These are phyloP conservation scores for Pseudovirgaria hyperparasitica DNA, from an alignment of 2,329 filamentous ascomycete species.

Conservation along the genomic window DNA sequence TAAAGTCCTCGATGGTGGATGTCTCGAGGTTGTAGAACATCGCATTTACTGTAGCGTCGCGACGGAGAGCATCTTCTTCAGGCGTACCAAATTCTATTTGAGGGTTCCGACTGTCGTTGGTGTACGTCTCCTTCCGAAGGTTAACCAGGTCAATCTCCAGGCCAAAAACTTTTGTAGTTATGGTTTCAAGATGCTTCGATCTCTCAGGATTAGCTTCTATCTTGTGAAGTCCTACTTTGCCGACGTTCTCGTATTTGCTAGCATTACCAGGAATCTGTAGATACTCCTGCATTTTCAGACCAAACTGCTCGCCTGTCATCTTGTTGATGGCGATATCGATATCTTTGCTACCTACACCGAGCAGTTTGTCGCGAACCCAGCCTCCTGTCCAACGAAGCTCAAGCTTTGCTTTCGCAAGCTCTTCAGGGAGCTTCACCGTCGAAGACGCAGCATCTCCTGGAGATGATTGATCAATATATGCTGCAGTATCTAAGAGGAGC, in stretches of 20 bases:
- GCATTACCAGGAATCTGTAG: constrained; percentile 48
- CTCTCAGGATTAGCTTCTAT: constrained; percentile 90
- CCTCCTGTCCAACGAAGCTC: constrained; percentile 70
- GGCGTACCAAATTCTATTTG: constrained; percentile 89
- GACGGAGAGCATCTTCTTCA: constrained; percentile 74
- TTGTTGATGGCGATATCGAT: constrained; percentile 78
- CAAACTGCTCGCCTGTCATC: constrained; percentile 72
- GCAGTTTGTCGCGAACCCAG: constrained; percentile 77
- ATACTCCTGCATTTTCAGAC: constrained; percentile 54
- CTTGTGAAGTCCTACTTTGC: constrained; percentile 59
- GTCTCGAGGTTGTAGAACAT: constrained; percentile 91
- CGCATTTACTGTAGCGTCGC: constrained; percentile 90
- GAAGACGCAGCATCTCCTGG: constrained; percentile 20
- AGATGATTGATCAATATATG: constrained; percentile 44
- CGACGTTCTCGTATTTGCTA: constrained; percentile 42
- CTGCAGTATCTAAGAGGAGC: constrained; percentile 74
- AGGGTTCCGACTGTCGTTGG: constrained; percentile 78
- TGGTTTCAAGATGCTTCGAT: constrained; percentile 90
- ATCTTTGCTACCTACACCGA: constrained; percentile 60
- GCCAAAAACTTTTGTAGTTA: constrained; percentile 72
- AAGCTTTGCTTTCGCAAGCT: constrained; percentile 32
- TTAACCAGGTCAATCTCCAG: constrained; percentile 93
- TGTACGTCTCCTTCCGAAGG: constrained; percentile 80
- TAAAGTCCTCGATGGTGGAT: constrained; percentile 71
- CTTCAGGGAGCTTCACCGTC: constrained; percentile 26